These are phyloP conservation scores for Penicillium occitanis DNA, from an alignment of 2,329 filamentous ascomycete species.

Conservation along the genomic window DNA sequence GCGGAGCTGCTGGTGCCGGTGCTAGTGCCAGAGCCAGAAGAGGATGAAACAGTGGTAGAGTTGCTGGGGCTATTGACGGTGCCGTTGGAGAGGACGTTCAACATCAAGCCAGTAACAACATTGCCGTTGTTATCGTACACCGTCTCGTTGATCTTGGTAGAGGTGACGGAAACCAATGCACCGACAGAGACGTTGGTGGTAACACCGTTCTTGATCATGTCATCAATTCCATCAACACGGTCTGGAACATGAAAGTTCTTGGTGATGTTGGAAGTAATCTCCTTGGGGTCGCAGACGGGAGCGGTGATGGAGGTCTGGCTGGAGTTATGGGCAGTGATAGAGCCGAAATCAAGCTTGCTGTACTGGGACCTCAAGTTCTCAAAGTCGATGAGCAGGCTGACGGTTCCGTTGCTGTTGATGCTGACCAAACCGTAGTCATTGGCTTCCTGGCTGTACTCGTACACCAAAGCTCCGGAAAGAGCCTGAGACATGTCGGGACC, in stretches of 20 bases:
- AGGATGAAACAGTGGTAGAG: conserved; percentile 27
- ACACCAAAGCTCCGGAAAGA: conserved; percentile 59
- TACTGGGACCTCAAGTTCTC: conserved; percentile 75
- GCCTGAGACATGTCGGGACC: conserved; percentile 58
- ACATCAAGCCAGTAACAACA: conserved; percentile 62
- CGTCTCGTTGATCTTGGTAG: conserved; percentile 56
- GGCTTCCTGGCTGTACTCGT: conserved; percentile 51
- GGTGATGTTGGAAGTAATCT: conserved; percentile 72
- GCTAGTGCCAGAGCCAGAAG: conserved; percentile 21
- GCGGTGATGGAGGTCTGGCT: conserved; percentile 55
- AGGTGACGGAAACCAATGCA: conserved; percentile 61
- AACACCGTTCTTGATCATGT: conserved; percentile 76
- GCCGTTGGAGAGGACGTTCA: conserved; percentile 54
- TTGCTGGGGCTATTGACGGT: conserved; percentile 58
- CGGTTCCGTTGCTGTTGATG: conserved; percentile 58
- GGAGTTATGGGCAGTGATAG: conserved; percentile 64
- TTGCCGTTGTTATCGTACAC: conserved; percentile 59
- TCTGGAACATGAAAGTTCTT: conserved; percentile 75
- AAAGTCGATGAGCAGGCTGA: conserved; percentile 64
- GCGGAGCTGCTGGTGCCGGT: conserved; percentile 25
- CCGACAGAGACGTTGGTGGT: conserved; percentile 59
- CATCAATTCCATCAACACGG: conserved; percentile 65
- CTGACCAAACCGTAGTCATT: conserved; percentile 59
- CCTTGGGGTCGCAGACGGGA: conserved; percentile 62
- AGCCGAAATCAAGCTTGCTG: conserved; percentile 68